Evolutionary conservation across 805 yeast species (phyloP), one percentile per base, ranked within the genome.

Genomic region (Saccharomyces paradoxus): DNA sequence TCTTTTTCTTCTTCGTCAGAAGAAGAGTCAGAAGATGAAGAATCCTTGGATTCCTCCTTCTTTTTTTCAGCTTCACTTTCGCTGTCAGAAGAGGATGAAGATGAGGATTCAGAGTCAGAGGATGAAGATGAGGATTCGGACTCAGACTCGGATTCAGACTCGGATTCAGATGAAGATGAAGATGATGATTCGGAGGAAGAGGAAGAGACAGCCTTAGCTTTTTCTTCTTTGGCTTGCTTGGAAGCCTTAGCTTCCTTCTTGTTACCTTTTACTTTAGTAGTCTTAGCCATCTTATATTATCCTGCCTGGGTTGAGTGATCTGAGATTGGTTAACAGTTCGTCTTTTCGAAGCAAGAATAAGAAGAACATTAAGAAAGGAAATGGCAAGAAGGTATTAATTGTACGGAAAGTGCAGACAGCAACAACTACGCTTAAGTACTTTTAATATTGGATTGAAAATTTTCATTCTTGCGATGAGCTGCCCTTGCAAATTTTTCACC

Each of bases 61-160:
- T 67, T 80, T 26, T 64, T 66, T 1, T 72, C 73, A 52, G 71
- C 73, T 26, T 67, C 63, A 12, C 56, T 68, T 10, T 68, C 74
- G 17, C 71, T 70, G 26, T 60, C 73, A 10, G 76, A 70, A 27
- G 57, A 50, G 21, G 57, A 55, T 21, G 58, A 55, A 12, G 41
- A 56, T 12, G 66, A 59, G 5, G 65, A 59, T 3, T 62, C 64
- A 8, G 64, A 59, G 10, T 57, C 64, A 31, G 63, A 58, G 29
- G 56, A 58, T 14, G 68, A 64, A 22, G 59, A 54, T 28, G 63
- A 57, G 24, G 41, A 50, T n/a, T 52, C 50, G 27, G 58, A 56
- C 27, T 26, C 27, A 26, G 27, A 26, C n/a, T 52, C 50, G 27
- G 58, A 56, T 22, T 26, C 27, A 22, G 54, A 48, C 24, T 52